Conservation (phyloP, 1,139 yeast genomes). For the Saccharomyces hybrid region DNA sequence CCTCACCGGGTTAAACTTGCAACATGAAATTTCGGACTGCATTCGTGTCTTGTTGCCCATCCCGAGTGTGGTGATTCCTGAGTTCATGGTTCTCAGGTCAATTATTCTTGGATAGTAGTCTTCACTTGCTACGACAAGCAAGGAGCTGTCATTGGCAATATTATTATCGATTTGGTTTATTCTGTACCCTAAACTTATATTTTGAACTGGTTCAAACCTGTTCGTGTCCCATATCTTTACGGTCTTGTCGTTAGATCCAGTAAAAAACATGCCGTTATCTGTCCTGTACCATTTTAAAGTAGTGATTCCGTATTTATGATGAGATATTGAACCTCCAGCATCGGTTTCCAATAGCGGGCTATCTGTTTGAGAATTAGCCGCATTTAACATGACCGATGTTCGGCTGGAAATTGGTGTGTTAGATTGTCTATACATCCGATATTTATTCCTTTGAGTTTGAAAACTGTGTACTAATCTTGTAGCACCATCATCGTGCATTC, state of each 20-base stretch:
- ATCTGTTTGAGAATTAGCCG: background rate
- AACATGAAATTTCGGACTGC: conserved; percentile 52
- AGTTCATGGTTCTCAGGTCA: conserved; percentile 46
- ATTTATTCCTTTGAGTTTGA: conserved; percentile 20
- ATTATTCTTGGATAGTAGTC: conserved; percentile 62
- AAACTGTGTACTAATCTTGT: conserved; percentile 22
- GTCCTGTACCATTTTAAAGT: conserved; percentile 80
- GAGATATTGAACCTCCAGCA: background rate
- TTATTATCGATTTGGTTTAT: conserved; percentile 53
- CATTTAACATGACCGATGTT: background rate
- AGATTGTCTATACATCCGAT: conserved; percentile 41
- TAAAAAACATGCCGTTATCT: conserved; percentile 80
- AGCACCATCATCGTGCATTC: background rate
- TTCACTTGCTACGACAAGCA: conserved; percentile 66
- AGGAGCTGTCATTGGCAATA: conserved; percentile 40
- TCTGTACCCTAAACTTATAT: conserved; percentile 44
- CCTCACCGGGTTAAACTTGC: conserved; percentile 63
- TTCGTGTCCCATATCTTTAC: conserved; percentile 81
- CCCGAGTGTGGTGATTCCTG: conserved; percentile 36
- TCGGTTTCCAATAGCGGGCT: background rate
- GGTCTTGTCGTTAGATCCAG: conserved; percentile 72
- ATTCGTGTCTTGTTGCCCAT: conserved; percentile 59
- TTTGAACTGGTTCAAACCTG: conserved; percentile 52
- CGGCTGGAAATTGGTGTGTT: background rate
- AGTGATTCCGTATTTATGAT: conserved; percentile 68